phyloP scores from a whole-genome alignment of 176 grass and related monocot genomes.

The Rhynchospora tenuis region DNA sequence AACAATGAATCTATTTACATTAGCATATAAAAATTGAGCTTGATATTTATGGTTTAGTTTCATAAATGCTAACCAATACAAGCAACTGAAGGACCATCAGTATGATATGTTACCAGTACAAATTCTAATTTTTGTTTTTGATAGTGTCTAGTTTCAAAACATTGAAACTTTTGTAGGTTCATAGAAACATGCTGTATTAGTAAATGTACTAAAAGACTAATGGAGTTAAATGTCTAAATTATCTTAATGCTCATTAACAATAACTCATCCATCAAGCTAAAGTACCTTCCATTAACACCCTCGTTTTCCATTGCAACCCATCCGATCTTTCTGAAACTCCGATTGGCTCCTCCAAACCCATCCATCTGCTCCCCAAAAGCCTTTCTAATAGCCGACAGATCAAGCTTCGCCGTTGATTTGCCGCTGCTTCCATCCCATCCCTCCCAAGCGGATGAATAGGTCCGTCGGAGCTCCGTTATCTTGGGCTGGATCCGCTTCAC shows the following conservation, averaged over 20 bases:
- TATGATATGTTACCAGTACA: background rate
- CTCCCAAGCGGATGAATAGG: conserved; percentile 41
- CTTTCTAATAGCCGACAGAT: conserved; percentile 58
- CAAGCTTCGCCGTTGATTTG: conserved; percentile 47
- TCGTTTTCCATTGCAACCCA: conserved; percentile 20
- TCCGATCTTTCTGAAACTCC: conserved; percentile 1
- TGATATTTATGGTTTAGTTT: conserved; percentile 2
- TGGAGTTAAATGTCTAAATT: background rate
- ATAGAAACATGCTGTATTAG: background rate
- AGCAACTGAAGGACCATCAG: background rate
- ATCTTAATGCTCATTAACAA: background rate
- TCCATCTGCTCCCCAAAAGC: conserved; percentile 40
- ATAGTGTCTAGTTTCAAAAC: background rate
- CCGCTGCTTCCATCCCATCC: conserved; percentile 36
- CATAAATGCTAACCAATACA: background rate
- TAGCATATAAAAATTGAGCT: background rate
- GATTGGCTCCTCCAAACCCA: conserved; percentile 17
- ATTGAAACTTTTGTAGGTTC: background rate
- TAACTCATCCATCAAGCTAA: background rate
- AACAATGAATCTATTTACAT: background rate
- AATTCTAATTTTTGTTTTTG: background rate
- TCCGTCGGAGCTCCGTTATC: conserved; percentile 59
- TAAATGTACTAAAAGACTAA: background rate
- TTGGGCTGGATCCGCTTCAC: conserved; percentile 68
- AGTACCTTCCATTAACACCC: conserved; percentile 18